A percentile compares a stretch with the other conserved stretches of the same genome.
These are phyloP conservation scores for Botrytis hyacinthi DNA, from an alignment of 2,329 filamentous ascomycete genomes.

Conservation along the genomic window DNA sequence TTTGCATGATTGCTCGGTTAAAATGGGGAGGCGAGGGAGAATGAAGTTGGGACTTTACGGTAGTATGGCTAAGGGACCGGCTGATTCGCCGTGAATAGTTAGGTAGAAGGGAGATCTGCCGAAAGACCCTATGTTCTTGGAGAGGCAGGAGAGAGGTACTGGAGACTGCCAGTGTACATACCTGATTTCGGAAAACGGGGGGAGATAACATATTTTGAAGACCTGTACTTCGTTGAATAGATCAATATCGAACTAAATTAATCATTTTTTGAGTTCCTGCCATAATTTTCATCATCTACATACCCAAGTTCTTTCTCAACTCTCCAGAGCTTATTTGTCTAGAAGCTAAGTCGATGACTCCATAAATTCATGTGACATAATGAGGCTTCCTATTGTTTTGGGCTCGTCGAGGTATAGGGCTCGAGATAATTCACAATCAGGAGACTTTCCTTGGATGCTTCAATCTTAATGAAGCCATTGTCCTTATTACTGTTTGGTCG, in stretches of 20 bases:
- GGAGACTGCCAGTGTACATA: background rate
- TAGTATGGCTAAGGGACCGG: conserved; percentile 41
- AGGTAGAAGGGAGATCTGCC: conserved; percentile 55
- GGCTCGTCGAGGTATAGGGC: background rate
- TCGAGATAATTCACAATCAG: background rate
- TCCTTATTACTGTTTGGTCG: background rate
- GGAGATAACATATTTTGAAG: background rate
- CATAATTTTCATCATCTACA: background rate
- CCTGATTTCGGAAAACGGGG: background rate
- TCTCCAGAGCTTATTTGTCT: conserved; percentile 21
- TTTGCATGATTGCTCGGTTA: conserved; percentile 23
- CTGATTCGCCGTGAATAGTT: conserved; percentile 56
- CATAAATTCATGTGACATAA: background rate
- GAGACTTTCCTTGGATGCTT: background rate
- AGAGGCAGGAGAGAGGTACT: conserved; percentile 55
- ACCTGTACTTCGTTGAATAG: background rate
- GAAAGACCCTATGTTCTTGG: conserved; percentile 54
- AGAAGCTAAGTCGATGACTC: conserved; percentile 24
- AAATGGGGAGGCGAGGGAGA: conserved; percentile 16
- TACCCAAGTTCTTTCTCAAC: conserved; percentile 13
- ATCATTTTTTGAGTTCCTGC: background rate
- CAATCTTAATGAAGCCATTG: background rate
- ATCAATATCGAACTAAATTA: background rate
- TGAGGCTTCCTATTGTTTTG: background rate
- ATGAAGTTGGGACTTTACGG: conserved; percentile 16